Evolutionary conservation across 2,329 filamentous ascomycete genomes (phyloP).

Genomic region (Beauveria brongniartii): DNA sequence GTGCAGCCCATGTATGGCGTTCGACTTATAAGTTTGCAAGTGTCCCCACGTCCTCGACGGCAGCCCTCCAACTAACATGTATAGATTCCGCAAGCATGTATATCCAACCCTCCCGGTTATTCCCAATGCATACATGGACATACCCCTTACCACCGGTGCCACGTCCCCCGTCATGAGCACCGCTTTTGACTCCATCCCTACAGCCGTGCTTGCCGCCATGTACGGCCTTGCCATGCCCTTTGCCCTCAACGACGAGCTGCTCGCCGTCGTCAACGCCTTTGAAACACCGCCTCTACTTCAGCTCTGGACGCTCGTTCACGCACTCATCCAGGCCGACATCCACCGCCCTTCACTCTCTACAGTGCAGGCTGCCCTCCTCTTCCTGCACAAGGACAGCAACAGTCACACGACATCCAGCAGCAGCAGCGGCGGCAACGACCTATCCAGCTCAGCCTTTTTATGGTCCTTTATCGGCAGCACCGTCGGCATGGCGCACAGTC

Average conservation of each 20-base stretch:
- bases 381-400: constrained; percentile 11
- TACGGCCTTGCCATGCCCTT: constrained; percentile 14
- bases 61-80: not conserved
- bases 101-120: constrained; percentile 12
- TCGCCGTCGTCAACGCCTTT: constrained; percentile 7
- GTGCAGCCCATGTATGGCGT: constrained; percentile 9
- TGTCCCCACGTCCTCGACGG: not conserved
- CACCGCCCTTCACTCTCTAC: constrained; percentile 5
- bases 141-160: not conserved
- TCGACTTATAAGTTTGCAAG: constrained; percentile 11
- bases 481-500: constrained; percentile 24
- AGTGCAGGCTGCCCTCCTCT: constrained; percentile 11
- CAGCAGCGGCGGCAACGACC: not conserved
- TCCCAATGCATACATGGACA: constrained; percentile 10
- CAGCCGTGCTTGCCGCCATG: constrained; percentile 12
- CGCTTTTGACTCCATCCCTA: constrained; percentile 8
- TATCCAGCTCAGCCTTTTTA: constrained; percentile 24
- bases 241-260: constrained; percentile 11
- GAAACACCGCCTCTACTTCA: not conserved
- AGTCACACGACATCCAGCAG: not conserved
- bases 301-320: constrained; percentile 12
- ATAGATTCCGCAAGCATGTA: constrained; percentile 13
- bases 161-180: not conserved
- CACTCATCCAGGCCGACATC: constrained; percentile 6
- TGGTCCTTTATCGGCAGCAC: constrained; percentile 29